phyloP scores from a whole-genome alignment of 352 stramenopile species.

The Pythium plurisporium region DNA sequence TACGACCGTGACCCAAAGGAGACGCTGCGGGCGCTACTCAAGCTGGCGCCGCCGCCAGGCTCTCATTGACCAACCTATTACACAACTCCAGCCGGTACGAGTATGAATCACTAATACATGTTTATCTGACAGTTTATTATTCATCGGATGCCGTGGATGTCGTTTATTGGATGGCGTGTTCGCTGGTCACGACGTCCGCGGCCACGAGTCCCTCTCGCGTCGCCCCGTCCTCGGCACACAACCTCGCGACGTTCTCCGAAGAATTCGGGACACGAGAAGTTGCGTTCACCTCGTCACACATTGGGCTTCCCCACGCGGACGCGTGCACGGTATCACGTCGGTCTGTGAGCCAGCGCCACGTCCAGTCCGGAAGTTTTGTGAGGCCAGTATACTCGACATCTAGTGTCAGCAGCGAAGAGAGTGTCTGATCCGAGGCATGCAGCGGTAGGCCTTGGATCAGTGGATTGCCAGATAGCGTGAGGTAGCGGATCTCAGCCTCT shows the following conservation, averaged over 20 bases:
- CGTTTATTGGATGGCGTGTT: too few species aligned
- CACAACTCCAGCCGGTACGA: background rate
- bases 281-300: conserved; percentile 8
- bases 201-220: background rate
- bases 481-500: background rate
- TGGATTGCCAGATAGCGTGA: conserved; percentile 3
- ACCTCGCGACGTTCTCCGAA: too few species aligned
- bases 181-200: background rate
- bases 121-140: too few species aligned
- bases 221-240: background rate
- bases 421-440: background rate
- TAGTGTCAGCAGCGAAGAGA: background rate
- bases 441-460: background rate
- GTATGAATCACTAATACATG: conserved; percentile 1
- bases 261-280: background rate
- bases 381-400: conserved; percentile 11
- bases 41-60: background rate
- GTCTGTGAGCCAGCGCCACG: background rate
- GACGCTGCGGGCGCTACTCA: conserved; percentile 53
- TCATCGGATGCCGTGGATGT: too few species aligned
- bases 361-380: conserved; percentile 2
- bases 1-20: conserved; percentile 72
- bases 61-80: background rate
- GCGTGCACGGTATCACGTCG: background rate
- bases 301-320: background rate